Percentiles rank a stretch among this genome's conserved stretches.
Conservation (phyloP, 305 asterid genomes). For the Fraxinus xanthoxyloides region DNA sequence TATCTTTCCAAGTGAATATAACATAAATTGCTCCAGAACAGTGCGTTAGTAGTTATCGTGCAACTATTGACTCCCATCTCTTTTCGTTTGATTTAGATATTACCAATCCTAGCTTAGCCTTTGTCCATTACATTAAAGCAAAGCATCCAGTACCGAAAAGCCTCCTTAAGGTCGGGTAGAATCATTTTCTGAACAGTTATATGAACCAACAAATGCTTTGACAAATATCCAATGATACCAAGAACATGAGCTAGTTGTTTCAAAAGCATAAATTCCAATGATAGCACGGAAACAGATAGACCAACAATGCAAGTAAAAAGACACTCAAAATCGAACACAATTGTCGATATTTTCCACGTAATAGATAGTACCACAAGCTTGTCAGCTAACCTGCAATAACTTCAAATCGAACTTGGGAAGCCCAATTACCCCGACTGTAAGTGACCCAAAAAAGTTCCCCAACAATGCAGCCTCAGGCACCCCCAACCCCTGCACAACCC, state of each 20-base stretch:
- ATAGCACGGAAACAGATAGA: conserved; percentile 16
- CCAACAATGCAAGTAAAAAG: background rate
- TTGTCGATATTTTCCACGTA: background rate
- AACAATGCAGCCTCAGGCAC: conserved; percentile 84
- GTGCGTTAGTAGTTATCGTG: background rate
- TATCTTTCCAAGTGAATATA: background rate
- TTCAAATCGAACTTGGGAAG: conserved; percentile 61
- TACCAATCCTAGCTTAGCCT: background rate
- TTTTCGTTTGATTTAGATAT: background rate
- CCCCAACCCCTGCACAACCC: conserved; percentile 62
- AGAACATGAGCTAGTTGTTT: background rate
- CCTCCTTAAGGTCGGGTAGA: background rate
- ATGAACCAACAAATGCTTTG: background rate
- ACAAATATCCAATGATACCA: background rate
- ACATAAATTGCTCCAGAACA: background rate
- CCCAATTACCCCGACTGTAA: conserved; percentile 82
- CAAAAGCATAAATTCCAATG: background rate
- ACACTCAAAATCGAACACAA: background rate
- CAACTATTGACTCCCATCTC: background rate
- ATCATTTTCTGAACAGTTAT: conserved; percentile 10
- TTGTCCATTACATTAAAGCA: background rate
- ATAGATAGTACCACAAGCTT: background rate
- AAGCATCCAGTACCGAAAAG: background rate
- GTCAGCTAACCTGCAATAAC: conserved; percentile 66
- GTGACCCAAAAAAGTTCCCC: conserved; percentile 86